Base-by-base conservation (phyloP, 306 rosid genomes). In the Mimosa bimucronata region DNA sequence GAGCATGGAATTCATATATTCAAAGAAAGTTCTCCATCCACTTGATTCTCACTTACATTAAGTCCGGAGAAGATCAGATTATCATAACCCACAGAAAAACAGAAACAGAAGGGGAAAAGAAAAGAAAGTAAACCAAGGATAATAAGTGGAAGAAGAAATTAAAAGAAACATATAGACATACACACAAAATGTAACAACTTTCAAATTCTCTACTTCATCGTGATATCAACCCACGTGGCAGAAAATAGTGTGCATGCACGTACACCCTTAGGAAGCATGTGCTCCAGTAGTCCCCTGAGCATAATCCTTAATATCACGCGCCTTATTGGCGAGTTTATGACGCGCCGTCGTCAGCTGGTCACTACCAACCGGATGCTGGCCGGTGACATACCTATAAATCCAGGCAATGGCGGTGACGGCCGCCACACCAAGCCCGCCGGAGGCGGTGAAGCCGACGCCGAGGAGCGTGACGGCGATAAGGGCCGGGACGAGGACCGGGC, bases 401-500 rank as follows among this genome's bases (percentile, higher is more conserved):
- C 97, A 90, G 2, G 95, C 79, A 41, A 90, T 71, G 21, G 91
- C 94, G 0, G 90, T 89, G n/a, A 91, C 21, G 16, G 95, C 94
- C 0, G 94, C 94, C 34, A 87, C 91, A 0, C 97, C 92, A 3
- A 94, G 86, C 0, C 97, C 97, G 0, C 94, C 91, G 0, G 97
- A 86, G 3, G 90, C 77, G 52, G 92, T 52, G 79, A 94, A 94
- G 41, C 98, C 98, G 3, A 76, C 5, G 11, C 79, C 29, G 18
- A 94, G 18, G 1, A 94, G 82, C 0, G 83, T 73, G 4, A 81
- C 83, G 0, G 89, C 28, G 9, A 88, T 77, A 23, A 83, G 75
- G 0, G 98, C 92, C 0, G 98, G 97, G 1, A 94, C 88, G 0
- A 94, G 87, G 25, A 92, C 94, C 1, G 97, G 98, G 12, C 98